Base-by-base conservation (phyloP, 2,329 filamentous ascomycete species). In the Colletotrichum cereale region DNA sequence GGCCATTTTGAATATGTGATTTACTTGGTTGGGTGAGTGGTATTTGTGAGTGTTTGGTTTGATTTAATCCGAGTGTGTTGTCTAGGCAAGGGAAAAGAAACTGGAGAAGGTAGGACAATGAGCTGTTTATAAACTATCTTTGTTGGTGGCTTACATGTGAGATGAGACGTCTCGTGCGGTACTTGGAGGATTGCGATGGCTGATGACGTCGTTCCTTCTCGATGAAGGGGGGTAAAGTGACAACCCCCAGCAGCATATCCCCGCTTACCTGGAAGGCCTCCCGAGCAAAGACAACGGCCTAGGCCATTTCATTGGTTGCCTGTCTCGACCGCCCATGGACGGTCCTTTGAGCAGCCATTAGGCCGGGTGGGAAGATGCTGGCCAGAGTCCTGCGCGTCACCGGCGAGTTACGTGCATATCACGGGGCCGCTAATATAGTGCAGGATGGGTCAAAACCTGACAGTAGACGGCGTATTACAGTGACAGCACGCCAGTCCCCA, bases 141-240 rank as follows among this genome's bases (percentile, higher is more conserved):
- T 44, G 52, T 48, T 24, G 31, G 50, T 55, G 60, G 65, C 58
- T 68, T 60, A 62, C 58, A 74, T 69, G 67, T 71, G 67, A 69
- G 66, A 72, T 47, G 71, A 62, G 55, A 56, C 47, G 40, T 29
- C 55, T 42, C 44, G 36, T 48, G 36, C 50, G 65, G 66, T 55
- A 50, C 36, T 53, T 57, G 56, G 55, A 62, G 48, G 52, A 44
- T 55, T 72, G 69, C 69, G 65, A 72, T 65, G 60, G 69, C 69
- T 48, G 69, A 72, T 72, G 69, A 72, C 69, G 69, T 72, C 69
- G 69, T 63, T 63, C 42, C 29, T 16, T 31, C 52, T 21, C 24
- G 10, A 47, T 44, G 57, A 60, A 60, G 69, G 52, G 44, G 26
- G 50, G 62, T 48, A 50, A 31, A 67, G 68, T 55, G 44, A 63